Conservation (phyloP, 768 basidiomycete species). For the Hysterangium stoloniferum region DNA sequence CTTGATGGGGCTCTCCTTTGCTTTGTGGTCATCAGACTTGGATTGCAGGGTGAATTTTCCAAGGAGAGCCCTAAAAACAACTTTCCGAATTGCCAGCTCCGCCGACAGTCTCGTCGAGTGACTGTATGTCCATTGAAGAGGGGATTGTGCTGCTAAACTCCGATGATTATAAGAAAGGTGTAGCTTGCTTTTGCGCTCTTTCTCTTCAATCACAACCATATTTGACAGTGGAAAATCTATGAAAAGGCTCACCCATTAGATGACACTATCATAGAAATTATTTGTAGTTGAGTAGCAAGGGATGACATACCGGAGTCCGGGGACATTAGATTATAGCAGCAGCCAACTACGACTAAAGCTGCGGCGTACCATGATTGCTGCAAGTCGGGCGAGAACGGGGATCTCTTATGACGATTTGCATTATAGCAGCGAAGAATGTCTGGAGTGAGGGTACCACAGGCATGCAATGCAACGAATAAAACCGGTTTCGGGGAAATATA, state of each 20-base stretch:
- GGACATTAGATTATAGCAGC: conserved; percentile 70
- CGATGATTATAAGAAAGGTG: conserved; percentile 42
- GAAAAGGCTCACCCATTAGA: conserved; percentile 9
- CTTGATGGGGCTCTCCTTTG: conserved; percentile 4
- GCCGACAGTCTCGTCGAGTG: conserved; percentile 28
- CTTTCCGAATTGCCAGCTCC: conserved; percentile 53
- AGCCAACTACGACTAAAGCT: conserved; percentile 59
- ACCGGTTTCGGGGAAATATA: conserved; percentile 32
- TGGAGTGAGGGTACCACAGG: conserved; percentile 67
- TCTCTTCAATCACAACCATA: conserved; percentile 16
- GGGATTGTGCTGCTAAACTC: conserved; percentile 68
- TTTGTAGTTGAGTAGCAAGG: conserved; percentile 7
- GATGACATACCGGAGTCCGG: conserved; percentile 34
- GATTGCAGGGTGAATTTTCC: conserved; percentile 23
- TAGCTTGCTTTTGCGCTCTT: conserved; percentile 12
- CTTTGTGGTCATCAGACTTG: background rate
- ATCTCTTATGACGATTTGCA: conserved; percentile 4
- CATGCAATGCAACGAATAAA: conserved; percentile 62
- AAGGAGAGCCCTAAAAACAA: conserved; percentile 64
- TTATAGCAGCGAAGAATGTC: conserved; percentile 54
- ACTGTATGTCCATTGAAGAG: conserved; percentile 48
- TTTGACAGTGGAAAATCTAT: conserved; percentile 52
- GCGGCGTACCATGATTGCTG: conserved; percentile 38
- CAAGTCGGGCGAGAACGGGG: background rate
- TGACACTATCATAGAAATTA: background rate